Evolutionary conservation across 371 early-diverging fungal species (phyloP).

Genomic region (Rhizopus sp.): DNA sequence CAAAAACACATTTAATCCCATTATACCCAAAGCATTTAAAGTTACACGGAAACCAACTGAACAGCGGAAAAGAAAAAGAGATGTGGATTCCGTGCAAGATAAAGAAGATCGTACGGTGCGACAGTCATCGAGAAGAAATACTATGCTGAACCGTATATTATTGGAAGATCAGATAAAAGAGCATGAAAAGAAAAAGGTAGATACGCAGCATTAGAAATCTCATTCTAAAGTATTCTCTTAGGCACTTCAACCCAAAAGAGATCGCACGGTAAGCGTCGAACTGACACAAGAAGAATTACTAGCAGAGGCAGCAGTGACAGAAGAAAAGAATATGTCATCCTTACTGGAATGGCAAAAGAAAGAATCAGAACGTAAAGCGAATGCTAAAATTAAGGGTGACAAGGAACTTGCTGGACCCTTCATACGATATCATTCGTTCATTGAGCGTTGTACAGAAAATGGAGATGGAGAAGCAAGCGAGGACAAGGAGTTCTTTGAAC

Average conservation of each 20-base stretch:
- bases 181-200: constrained; percentile 47
- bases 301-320: constrained; percentile 62
- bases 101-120: constrained; percentile 34
- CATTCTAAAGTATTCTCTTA: not conserved
- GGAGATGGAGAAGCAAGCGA: constrained; percentile 21
- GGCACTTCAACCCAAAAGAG: constrained; percentile 51
- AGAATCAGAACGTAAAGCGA: constrained; percentile 50
- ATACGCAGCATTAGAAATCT: not conserved
- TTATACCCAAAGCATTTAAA: constrained; percentile 7
- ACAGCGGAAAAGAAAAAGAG: constrained; percentile 4
- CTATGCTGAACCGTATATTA: constrained; percentile 53
- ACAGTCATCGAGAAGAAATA: constrained; percentile 60
- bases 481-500: constrained; percentile 16
- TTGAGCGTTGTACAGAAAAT: constrained; percentile 44
- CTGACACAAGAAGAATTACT: constrained; percentile 63
- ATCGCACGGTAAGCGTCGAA: constrained; percentile 40
- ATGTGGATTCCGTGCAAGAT: not conserved
- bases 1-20: constrained; percentile 10
- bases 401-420: constrained; percentile 42
- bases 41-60: constrained; percentile 13
- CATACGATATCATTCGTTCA: constrained; percentile 58
- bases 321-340: constrained; percentile 54
- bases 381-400: constrained; percentile 50
- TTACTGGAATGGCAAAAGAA: constrained; percentile 59
- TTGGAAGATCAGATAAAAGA: constrained; percentile 58